Base-by-base conservation (phyloP, 768 basidiomycete species). In the Psilocybe cyanescens region DNA sequence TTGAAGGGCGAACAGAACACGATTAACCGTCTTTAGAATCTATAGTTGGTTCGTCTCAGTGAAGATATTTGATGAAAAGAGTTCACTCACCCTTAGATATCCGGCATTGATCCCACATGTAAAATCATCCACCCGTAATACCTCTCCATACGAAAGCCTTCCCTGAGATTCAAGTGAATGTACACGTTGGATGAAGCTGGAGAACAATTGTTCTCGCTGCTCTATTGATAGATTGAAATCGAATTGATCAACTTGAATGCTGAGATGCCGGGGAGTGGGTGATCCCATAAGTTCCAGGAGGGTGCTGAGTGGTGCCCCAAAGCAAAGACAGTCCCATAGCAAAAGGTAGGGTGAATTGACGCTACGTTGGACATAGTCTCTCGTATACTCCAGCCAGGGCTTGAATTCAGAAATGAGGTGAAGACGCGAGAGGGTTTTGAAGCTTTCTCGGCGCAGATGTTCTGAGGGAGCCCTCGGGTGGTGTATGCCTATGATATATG, bases 201-300 rank as follows among this genome's bases (percentile, higher is more conserved):
- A 59, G 44, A 79, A 72, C 52, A 73, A 75, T 48, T 52, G 56
- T 60, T 70, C 68, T 49, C 76, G 67, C 33, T 74, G 70, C 37
- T 69, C 68, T 16, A 74, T 65, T 6, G 66, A 58, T n/a, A 77
- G 65, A 39, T 63, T 65, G 52, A 76, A 71, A 51, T 76, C 71
- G 56, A 74, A 73, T 14, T 68, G 66, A 28, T 74, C 73, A 12
- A 69, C 58, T 54, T 69, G 63, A 14, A 70, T 66, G 19, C 58
- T 62, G 45, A 75, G 60, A 55, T 74, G 63, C n/a, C 68, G 65
- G 1, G 74, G 74, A 3, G 75, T 70, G 1, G 76, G 76, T 6
- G 76, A 74, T 14, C 78, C 76, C n/a, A 79, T 66, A 19, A 79
- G 71, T 50, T 75, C 72, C 31, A 78, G 68, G 9, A 81, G 70